Base-by-base conservation (phyloP, 331 rosid species). In the Prunus yedoensis region DNA sequence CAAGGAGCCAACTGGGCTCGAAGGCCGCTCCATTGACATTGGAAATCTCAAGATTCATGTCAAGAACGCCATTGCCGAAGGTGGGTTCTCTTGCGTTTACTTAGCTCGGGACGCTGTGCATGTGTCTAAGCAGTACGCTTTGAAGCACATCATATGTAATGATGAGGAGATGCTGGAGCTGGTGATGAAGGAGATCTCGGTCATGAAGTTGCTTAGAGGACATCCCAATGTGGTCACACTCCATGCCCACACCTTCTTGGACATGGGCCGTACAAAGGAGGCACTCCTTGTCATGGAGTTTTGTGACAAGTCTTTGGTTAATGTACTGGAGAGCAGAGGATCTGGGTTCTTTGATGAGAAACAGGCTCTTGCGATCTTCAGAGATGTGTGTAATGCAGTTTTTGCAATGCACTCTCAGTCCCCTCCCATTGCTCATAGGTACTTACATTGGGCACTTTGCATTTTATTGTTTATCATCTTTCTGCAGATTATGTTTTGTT, bases 401-500 rank as follows among this genome's bases (percentile, higher is more conserved):
- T 92, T 94, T 2, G 88, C 98, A 8, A 91, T 94, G 97, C 98
- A 94, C 83, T 89, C 95, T 66, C 93, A 78, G 63, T 94, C 92
- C 68, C 97, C 92, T 0, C 96, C 97, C 45, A 78, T 94, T 91
- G 98, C 98, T 73, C 96, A 94, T 86, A 78, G 97, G 98, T 94
- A 68, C 54, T 66, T 32, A 1, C 13, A 20, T n/a, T 21, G 13
- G 38, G n/a, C 32, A 70, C 30, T 70, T 70, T 17, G 20, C 59
- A 27, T 2, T 68, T 16, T 17, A 47, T 38, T 8, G 4, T n/a
- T 10, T 23, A 11, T 21, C 2, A 56, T n/a, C 28, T 56, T 56
- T 56, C 10, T 65, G 50, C 30, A 65, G 25, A 41, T 38, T 50
- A 52, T n/a, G 9, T 52, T 15, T 51, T 38, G 2, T 30, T 13